Percentiles rank a stretch among this genome's conserved stretches.
phyloP scores from a whole-genome alignment of 2,329 filamentous ascomycete genomes.

The Fusarium siculi region DNA sequence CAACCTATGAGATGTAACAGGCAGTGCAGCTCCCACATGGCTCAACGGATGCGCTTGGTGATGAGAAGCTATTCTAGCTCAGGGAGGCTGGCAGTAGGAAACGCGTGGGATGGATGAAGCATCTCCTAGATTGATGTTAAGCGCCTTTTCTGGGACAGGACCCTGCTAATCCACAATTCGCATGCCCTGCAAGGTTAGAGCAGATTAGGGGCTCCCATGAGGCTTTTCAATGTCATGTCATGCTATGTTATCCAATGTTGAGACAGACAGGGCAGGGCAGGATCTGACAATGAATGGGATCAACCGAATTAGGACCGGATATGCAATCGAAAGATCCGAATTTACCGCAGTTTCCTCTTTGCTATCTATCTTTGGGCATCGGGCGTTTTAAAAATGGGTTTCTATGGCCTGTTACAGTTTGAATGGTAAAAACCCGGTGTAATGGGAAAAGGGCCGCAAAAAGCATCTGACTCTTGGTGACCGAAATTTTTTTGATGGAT shows the following conservation, averaged over 20 bases:
- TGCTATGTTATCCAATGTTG: slow-evolving; percentile 2
- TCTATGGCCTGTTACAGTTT: slow-evolving; percentile 24
- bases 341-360: slow-evolving; percentile 28
- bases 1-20: slow-evolving; percentile 27
- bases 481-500: background rate
- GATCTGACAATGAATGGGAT: slow-evolving; percentile 17
- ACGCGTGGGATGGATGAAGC: slow-evolving; percentile 26
- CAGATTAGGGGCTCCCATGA: slow-evolving; percentile 19
- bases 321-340: slow-evolving; percentile 24
- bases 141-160: slow-evolving; percentile 1
- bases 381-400: slow-evolving; percentile 29
- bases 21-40: slow-evolving; percentile 30
- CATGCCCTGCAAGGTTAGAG: background rate
- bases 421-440: slow-evolving; percentile 31
- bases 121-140: background rate
- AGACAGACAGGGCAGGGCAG: background rate
- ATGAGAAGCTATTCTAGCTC: slow-evolving; percentile 18
- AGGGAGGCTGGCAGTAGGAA: slow-evolving; percentile 10
- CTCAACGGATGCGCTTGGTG: slow-evolving; percentile 24
- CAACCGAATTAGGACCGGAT: slow-evolving; percentile 31
- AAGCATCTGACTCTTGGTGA: slow-evolving; percentile 36
- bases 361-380: slow-evolving; percentile 8
- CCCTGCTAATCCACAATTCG: slow-evolving; percentile 10
- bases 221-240: slow-evolving; percentile 20
- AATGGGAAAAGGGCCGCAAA: slow-evolving; percentile 37